Evolutionary conservation across 2,329 filamentous ascomycete genomes (phyloP).

Genomic region (Cytospora schulzeri): DNA sequence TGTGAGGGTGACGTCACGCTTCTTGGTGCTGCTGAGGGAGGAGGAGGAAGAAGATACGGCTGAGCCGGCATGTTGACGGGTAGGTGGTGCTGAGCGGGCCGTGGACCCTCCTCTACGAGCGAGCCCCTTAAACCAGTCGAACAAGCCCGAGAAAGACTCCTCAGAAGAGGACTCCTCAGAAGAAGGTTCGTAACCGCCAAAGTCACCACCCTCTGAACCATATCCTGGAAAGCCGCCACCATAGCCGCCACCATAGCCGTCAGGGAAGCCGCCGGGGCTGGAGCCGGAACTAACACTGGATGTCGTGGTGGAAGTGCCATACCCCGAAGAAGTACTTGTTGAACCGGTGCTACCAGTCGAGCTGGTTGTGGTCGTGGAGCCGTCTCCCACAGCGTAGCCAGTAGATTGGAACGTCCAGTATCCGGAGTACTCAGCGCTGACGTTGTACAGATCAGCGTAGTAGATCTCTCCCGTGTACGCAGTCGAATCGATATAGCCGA

Average conservation of each 20-base stretch:
- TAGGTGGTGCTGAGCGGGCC: background rate
- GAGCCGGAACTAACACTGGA: background rate
- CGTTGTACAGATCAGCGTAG: constrained; percentile 37
- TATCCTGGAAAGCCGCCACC: background rate
- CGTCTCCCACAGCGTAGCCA: constrained; percentile 36
- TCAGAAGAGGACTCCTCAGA: background rate
- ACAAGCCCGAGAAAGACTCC: constrained; percentile 1
- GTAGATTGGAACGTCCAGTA: constrained; percentile 44
- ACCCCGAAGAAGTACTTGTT: constrained; percentile 1
- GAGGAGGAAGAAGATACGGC: background rate
- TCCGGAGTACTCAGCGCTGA: constrained; percentile 31
- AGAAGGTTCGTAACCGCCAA: background rate
- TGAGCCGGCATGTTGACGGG: background rate
- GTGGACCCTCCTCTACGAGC: background rate
- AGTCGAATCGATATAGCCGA: constrained; percentile 39
- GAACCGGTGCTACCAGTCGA: background rate
- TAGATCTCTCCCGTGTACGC: constrained; percentile 40
- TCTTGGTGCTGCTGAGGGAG: constrained; percentile 15
- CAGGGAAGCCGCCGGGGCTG: background rate
- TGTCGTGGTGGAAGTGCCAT: background rate
- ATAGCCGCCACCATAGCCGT: background rate
- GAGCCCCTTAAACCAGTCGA: constrained; percentile 9
- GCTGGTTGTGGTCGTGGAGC: constrained; percentile 18
- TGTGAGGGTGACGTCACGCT: constrained; percentile 33
- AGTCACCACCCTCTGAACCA: background rate